Percentiles rank a stretch among this genome's conserved stretches.
Evolutionary conservation across 768 basidiomycete genomes (phyloP).

Genomic region (Collybia sp.): DNA sequence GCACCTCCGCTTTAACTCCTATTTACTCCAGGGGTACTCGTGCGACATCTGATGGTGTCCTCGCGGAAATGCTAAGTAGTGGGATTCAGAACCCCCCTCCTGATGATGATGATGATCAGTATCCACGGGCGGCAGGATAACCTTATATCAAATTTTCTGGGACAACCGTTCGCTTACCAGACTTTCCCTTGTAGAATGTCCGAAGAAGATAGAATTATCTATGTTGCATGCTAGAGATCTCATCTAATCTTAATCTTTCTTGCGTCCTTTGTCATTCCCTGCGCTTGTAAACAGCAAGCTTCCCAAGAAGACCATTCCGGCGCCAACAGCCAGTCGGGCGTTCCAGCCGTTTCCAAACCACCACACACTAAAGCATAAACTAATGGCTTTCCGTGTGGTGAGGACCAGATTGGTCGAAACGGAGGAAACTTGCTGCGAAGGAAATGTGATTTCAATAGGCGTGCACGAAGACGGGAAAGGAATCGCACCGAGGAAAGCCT

Average conservation of each 20-base stretch:
- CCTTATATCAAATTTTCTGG: no score
- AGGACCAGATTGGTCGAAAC: conserved; percentile 80
- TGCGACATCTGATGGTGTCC: conserved; percentile 36
- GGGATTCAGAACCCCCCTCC: conserved; percentile 51
- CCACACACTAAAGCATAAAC: conserved; percentile 79
- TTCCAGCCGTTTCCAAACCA: conserved; percentile 80
- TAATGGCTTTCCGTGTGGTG: conserved; percentile 77
- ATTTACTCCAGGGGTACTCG: conserved; percentile 37
- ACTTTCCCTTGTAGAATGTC: background rate
- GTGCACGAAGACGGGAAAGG: conserved; percentile 3
- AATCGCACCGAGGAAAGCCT: conserved; percentile 66
- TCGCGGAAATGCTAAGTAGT: conserved; percentile 50
- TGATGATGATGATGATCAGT: conserved; percentile 23
- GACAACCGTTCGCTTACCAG: no score
- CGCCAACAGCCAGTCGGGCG: conserved; percentile 56
- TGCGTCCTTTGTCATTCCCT: conserved; percentile 16
- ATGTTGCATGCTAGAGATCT: background rate
- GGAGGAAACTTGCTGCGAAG: conserved; percentile 60
- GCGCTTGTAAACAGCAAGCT: conserved; percentile 53
- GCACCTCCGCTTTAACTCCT: conserved; percentile 3
- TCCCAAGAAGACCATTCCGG: conserved; percentile 69
- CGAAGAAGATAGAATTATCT: background rate
- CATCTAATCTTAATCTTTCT: conserved; percentile 2
- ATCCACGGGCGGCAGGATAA: background rate
- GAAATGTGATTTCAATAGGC: background rate